Base-by-base conservation (phyloP, 2,329 filamentous ascomycete species). In the Lachnellula subtilissima region DNA sequence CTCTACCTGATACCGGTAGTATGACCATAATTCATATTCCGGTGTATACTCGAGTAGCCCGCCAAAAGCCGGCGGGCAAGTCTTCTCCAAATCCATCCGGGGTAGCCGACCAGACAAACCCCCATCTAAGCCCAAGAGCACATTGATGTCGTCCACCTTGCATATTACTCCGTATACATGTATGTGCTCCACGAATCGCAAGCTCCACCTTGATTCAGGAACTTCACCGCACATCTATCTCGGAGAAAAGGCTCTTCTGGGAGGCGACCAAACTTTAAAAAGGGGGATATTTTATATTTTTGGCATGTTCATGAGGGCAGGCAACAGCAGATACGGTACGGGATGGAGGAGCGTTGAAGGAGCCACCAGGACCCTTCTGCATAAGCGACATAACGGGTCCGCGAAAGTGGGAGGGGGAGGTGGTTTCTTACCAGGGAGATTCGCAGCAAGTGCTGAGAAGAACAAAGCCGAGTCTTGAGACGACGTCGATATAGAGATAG, bases 31-130 rank as follows among this genome's bases (percentile, higher is more conserved):
- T 40, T 17, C 37, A 40, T 40, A n/a, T 39, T n/a, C 12, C 6
- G 36, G 14, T 39, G 36, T 39, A 25, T 48, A 8, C 28, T 32
- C 3, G 28, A 48, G 15, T 28, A 14, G 22, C 22, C 15, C 46
- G n/a, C 46, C 25, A 35, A 35, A n/a, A 17, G 37, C 14, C 37
- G 47, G 25, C 15, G 48, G 48, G 25, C 15, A 54, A 43, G 19
- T 48, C 52, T n/a, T 32, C 28, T 32, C 28, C 37, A 50, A 48
- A 48, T 50, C 12, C 42, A 45, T 54, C 57, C 56, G 49, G 43
- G 51, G 53, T 39, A 61, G 49, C 56, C 59, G 59, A 57, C 45
- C 49, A 57, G 53, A 47, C 22, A 23, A 47, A 32, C 23, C 11
- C 6, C 23, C 22, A 5, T 15, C 23, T 35, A 47, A 17, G 17